A percentile compares a stretch with the other conserved stretches of the same genome.
phyloP scores from a whole-genome alignment of 2,329 filamentous ascomycete species.

The Pseudopyricularia javanii region DNA sequence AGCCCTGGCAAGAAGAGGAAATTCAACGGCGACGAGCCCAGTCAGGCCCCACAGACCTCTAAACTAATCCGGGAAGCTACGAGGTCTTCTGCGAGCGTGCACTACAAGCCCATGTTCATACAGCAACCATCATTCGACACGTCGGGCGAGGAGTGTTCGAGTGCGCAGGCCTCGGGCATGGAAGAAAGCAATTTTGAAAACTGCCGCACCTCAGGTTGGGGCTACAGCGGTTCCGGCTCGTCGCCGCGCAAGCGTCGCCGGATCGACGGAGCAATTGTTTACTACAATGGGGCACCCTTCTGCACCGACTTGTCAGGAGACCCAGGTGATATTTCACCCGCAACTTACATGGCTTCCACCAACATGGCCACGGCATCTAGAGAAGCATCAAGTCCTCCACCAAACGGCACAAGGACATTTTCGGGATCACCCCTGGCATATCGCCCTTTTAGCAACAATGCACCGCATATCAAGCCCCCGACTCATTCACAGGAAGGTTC shows the following conservation, averaged over 20 bases:
- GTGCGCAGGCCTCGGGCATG: conserved; percentile 25
- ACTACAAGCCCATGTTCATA: conserved; percentile 53
- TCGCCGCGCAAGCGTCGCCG: conserved; percentile 38
- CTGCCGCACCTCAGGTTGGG: conserved; percentile 26
- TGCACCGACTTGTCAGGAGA: conserved; percentile 71
- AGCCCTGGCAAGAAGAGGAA: conserved; percentile 33
- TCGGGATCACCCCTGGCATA: conserved; percentile 39
- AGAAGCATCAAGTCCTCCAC: conserved; percentile 8
- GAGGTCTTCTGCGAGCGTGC: conserved; percentile 35
- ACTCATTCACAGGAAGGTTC: conserved; percentile 13
- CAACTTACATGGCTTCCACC: conserved; percentile 35
- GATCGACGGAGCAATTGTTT: conserved; percentile 66
- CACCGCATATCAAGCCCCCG: neutral
- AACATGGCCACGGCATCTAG: conserved; percentile 17
- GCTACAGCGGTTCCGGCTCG: conserved; percentile 32
- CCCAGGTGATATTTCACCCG: conserved; percentile 28
- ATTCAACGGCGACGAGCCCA: conserved; percentile 19
- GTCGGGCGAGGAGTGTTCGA: conserved; percentile 27
- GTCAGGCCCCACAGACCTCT: conserved; percentile 8
- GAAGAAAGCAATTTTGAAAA: conserved; percentile 36
- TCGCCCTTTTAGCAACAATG: conserved; percentile 34
- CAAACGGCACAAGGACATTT: conserved; percentile 22
- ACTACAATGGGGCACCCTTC: conserved; percentile 69
- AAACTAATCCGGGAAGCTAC: conserved; percentile 26
- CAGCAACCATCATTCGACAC: conserved; percentile 34